Conservation (phyloP, 768 basidiomycete species). For the Serendipita sp. region DNA sequence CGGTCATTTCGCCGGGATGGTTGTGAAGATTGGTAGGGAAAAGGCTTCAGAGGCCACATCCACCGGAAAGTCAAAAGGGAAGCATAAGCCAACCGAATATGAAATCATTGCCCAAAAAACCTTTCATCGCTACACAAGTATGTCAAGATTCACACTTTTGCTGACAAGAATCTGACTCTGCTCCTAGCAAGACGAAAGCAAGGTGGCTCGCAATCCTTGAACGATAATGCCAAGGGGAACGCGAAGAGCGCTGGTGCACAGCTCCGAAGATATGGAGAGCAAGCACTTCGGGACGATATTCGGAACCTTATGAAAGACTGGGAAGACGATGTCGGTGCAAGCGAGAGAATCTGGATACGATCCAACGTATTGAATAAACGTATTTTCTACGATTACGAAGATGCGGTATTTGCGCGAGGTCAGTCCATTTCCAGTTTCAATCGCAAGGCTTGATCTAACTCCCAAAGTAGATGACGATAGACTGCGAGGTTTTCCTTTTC, state of each 20-base stretch:
- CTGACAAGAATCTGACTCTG: background rate
- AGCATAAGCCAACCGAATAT: constrained; percentile 47
- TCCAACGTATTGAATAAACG: constrained; percentile 74
- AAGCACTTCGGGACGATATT: constrained; percentile 85
- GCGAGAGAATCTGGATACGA: constrained; percentile 83
- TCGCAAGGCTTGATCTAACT: background rate
- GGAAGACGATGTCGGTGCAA: constrained; percentile 70
- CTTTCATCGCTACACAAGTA: constrained; percentile 96
- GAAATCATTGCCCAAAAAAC: constrained; percentile 85
- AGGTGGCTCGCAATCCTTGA: constrained; percentile 82
- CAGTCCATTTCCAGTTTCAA: background rate
- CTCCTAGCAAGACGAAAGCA: constrained; percentile 80
- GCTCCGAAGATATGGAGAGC: constrained; percentile 88
- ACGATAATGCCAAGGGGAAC: constrained; percentile 83
- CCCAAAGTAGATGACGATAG: constrained; percentile 42
- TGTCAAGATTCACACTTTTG: constrained; percentile 19
- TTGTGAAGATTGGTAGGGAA: constrained; percentile 50
- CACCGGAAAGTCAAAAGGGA: constrained; percentile 24
- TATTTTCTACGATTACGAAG: constrained; percentile 84
- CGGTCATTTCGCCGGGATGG: constrained; percentile 92
- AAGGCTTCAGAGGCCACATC: constrained; percentile 26
- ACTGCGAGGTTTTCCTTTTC: constrained; percentile 84
- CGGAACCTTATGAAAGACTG: constrained; percentile 67
- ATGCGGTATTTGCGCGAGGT: constrained; percentile 49
- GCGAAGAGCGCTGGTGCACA: constrained; percentile 90